Percentiles rank a stretch among this genome's conserved stretches.
Conservation (phyloP, 139 green algal species). For the Haematococcus lacustris region DNA sequence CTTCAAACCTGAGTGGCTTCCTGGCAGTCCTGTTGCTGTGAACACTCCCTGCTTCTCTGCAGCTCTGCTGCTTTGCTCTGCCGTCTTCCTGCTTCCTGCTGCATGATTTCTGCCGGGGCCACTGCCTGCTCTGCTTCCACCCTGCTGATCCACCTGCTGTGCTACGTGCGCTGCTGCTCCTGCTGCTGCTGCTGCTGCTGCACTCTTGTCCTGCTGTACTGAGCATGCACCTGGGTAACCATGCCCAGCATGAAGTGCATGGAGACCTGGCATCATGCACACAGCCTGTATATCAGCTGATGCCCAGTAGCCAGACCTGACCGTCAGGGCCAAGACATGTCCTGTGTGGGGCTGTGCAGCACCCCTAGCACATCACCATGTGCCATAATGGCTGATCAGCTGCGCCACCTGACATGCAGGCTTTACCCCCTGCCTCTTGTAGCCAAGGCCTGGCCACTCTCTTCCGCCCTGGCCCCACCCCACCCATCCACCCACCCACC, state of each 20-base stretch:
- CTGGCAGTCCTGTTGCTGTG: background rate
- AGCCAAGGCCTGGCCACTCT: background rate
- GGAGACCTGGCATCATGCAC: background rate
- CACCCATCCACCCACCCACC: background rate
- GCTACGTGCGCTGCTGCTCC: background rate
- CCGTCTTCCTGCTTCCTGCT: too few relatives aligned
- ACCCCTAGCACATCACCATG: background rate
- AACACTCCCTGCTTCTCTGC: background rate
- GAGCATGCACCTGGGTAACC: background rate
- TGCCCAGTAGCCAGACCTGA: background rate
- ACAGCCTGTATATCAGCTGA: background rate
- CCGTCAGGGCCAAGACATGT: too few relatives aligned
- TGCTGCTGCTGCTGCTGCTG: background rate
- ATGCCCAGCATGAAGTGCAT: background rate
- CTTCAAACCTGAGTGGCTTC: background rate
- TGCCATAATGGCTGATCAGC: background rate
- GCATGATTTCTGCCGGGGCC: too few relatives aligned
- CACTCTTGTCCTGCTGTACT: background rate
- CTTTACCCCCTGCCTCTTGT: too few relatives aligned
- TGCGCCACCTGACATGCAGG: background rate
- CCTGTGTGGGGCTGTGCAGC: background rate
- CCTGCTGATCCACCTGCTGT: background rate
- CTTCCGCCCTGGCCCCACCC: too few relatives aligned
- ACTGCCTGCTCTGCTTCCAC: too few relatives aligned
- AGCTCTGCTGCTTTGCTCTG: background rate